Conservation (phyloP, 2,329 filamentous ascomycete genomes). For the Lasiodiplodia hormozganensis region DNA sequence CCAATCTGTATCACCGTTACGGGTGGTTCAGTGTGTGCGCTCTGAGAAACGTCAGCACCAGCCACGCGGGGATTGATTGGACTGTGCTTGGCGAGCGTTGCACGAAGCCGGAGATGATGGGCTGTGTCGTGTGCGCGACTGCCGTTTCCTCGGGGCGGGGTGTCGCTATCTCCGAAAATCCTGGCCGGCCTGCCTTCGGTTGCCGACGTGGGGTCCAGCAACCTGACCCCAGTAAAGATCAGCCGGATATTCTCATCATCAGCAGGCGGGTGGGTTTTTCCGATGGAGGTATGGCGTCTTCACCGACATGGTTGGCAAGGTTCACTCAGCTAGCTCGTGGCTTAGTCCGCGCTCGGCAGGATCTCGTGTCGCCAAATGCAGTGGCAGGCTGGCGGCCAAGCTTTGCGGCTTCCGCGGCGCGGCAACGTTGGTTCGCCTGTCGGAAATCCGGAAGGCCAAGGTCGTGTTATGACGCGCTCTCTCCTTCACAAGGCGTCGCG, state of each 20-base stretch:
- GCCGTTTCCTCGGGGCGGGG: too few species aligned
- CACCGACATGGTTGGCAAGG: neutral
- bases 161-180: neutral
- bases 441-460: constrained; percentile 7
- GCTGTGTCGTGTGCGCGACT: constrained; percentile 3
- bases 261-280: neutral
- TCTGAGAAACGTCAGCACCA: constrained; percentile 16
- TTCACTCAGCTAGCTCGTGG: neutral
- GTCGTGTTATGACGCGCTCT: neutral
- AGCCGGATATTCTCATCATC: neutral
- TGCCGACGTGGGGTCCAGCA: neutral
- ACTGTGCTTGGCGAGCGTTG: constrained; percentile 12
- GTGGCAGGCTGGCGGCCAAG: neutral
- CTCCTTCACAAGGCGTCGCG: neutral
- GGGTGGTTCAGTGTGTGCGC: neutral
- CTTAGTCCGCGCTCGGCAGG: neutral
- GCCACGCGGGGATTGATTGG: constrained; percentile 14
- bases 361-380: neutral
- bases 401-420: constrained; percentile 6
- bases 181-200: neutral
- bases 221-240: too few species aligned
- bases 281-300: neutral
- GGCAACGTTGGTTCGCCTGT: constrained; percentile 7
- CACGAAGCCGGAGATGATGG: constrained; percentile 14
- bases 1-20: neutral